These are phyloP conservation scores for Aspergillus pseudoglaucus DNA, from an alignment of 2,329 filamentous ascomycete species.

Conservation along the genomic window DNA sequence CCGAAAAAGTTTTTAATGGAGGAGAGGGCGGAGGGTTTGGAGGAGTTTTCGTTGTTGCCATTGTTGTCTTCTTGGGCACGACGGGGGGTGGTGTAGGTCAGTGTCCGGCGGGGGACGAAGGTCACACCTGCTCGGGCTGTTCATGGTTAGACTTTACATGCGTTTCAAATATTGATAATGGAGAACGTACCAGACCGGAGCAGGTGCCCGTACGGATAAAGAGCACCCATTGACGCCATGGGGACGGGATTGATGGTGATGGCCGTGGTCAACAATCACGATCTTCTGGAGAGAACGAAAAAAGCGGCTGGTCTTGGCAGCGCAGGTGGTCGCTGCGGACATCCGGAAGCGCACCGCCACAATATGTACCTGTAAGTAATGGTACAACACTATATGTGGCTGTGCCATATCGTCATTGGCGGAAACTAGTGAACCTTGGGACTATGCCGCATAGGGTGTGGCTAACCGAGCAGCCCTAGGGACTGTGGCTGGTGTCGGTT, in stretches of 20 bases:
- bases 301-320: background rate
- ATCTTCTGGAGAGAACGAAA: background rate
- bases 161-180: background rate
- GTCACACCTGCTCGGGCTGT: slow-evolving; percentile 27
- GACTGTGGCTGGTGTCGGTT: background rate
- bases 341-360: background rate
- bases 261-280: background rate
- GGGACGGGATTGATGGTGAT: slow-evolving; percentile 5
- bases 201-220: slow-evolving; percentile 33
- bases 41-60: slow-evolving; percentile 10
- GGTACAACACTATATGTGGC: background rate
- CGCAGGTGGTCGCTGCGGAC: background rate
- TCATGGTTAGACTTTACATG: slow-evolving; percentile 2
- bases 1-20: slow-evolving; percentile 30
- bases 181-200: slow-evolving; percentile 30
- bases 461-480: background rate
- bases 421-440: background rate
- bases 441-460: background rate
- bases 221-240: slow-evolving; percentile 35
- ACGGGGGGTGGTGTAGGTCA: slow-evolving; percentile 26
- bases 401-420: background rate
- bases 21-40: slow-evolving; percentile 20
- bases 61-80: slow-evolving; percentile 22
- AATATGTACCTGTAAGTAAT: background rate
- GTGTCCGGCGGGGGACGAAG: slow-evolving; percentile 30